These are phyloP conservation scores for Zygoascus tannicola DNA, from an alignment of 805 yeast species.

Conservation along the genomic window DNA sequence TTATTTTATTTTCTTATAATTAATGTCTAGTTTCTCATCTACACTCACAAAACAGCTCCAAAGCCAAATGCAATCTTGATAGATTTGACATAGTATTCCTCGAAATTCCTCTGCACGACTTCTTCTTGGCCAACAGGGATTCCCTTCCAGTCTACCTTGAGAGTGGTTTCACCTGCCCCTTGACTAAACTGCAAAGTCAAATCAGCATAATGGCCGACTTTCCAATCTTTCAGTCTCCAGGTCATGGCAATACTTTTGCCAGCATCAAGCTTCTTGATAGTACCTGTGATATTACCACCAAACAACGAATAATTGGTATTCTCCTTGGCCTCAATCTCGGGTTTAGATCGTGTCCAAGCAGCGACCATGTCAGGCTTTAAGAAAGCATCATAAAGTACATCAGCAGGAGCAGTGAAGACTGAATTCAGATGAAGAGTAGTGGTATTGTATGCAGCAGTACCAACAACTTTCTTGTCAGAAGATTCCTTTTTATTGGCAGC, in stretches of 20 bases:
- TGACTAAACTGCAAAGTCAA: slow-evolving; percentile 60
- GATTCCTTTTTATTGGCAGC: neutral
- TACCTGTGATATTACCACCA: slow-evolving; percentile 80
- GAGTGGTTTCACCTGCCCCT: slow-evolving; percentile 74
- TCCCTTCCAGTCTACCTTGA: slow-evolving; percentile 73
- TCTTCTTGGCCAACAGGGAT: slow-evolving; percentile 96
- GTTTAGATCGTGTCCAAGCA: slow-evolving; percentile 81
- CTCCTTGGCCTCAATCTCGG: slow-evolving; percentile 43
- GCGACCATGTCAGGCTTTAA: slow-evolving; percentile 67
- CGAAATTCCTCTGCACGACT: slow-evolving; percentile 71
- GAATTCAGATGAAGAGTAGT: slow-evolving; percentile 70
- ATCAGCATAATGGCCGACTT: slow-evolving; percentile 66
- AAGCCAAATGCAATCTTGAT: slow-evolving; percentile 91
- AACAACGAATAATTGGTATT: slow-evolving; percentile 61
- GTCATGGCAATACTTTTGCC: slow-evolving; percentile 54
- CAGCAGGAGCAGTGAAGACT: slow-evolving; percentile 78
- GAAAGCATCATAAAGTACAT: slow-evolving; percentile 70
- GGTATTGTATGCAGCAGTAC: slow-evolving; percentile 59
- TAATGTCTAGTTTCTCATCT: too few relatives aligned
- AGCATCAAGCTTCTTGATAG: slow-evolving; percentile 48
- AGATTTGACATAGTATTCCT: slow-evolving; percentile 79
- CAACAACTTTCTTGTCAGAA: slow-evolving; percentile 11
- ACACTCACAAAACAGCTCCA: slow-evolving; percentile 74
- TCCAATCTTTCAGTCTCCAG: slow-evolving; percentile 92
- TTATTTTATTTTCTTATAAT: slow-evolving; percentile 2